These are phyloP conservation scores for Cryphonectria naterciae DNA, from an alignment of 2,329 filamentous ascomycete genomes.

Conservation along the genomic window DNA sequence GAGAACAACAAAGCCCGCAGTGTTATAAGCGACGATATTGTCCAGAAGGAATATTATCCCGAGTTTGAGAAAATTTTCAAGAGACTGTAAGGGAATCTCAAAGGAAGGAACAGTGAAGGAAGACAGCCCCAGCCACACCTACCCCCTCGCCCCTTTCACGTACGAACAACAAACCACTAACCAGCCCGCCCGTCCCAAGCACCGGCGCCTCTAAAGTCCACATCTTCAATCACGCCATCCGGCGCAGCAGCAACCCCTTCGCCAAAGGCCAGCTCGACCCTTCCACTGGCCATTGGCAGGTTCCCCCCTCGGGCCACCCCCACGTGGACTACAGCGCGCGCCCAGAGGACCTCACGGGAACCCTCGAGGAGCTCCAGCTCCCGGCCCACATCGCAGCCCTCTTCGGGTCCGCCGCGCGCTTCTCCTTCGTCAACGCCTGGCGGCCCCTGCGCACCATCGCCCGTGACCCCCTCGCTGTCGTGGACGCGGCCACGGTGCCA, in stretches of 20 bases:
- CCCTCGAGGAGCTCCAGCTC: conserved; percentile 44
- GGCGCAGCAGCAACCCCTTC: conserved; percentile 11
- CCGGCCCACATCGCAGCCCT: conserved; percentile 48
- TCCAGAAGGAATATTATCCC: conserved; percentile 11
- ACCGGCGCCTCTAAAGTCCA: conserved; percentile 21
- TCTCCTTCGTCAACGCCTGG: conserved; percentile 42
- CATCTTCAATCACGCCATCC: conserved; percentile 23
- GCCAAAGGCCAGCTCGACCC: conserved; percentile 42
- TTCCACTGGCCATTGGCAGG: conserved; percentile 48
- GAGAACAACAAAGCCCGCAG: not conserved
- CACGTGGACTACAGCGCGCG: conserved; percentile 62
- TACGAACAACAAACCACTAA: not conserved
- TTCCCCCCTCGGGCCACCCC: conserved; percentile 50
- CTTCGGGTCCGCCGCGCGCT: conserved; percentile 11
- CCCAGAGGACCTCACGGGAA: conserved; percentile 45
- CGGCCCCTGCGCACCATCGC: conserved; percentile 52
- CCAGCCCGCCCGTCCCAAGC: not conserved
- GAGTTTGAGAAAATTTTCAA: conserved; percentile 9
- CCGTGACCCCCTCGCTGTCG: conserved; percentile 48
- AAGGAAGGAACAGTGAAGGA: not conserved
- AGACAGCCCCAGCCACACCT: not conserved
- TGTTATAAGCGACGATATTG: conserved; percentile 5
- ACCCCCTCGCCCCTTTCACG: too few species aligned
- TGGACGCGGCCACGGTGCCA: conserved; percentile 42
- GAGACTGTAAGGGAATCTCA: not conserved